A percentile compares a stretch with the other conserved stretches of the same genome.
Conservation (phyloP, 2,329 filamentous ascomycete species). For the Aspergillus bombycis region DNA sequence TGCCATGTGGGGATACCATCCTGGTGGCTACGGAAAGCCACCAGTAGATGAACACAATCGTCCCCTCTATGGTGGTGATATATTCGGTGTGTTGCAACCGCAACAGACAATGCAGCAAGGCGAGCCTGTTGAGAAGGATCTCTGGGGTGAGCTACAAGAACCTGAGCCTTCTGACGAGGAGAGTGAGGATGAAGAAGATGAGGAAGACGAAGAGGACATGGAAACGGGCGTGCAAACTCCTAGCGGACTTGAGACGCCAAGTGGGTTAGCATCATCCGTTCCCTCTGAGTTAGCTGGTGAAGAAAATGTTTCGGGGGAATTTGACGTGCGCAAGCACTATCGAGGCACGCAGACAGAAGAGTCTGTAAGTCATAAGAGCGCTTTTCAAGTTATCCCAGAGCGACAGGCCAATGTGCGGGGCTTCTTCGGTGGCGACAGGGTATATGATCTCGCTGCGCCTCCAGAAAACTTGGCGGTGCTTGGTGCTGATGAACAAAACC, state of each 20-base stretch:
- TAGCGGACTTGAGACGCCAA: slow-evolving; percentile 76
- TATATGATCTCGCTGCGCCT: slow-evolving; percentile 78
- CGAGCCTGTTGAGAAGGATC: slow-evolving; percentile 80
- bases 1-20: slow-evolving; percentile 91
- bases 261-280: slow-evolving; percentile 77
- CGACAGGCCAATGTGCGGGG: slow-evolving; percentile 82
- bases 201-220: slow-evolving; percentile 54
- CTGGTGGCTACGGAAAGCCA: slow-evolving; percentile 94
- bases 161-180: slow-evolving; percentile 72
- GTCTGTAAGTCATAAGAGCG: slow-evolving; percentile 70
- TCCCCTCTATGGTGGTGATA: slow-evolving; percentile 89
- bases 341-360: slow-evolving; percentile 89
- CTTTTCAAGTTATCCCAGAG: slow-evolving; percentile 89
- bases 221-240: slow-evolving; percentile 66
- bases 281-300: slow-evolving; percentile 77
- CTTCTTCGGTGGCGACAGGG: slow-evolving; percentile 94
- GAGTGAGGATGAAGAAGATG: slow-evolving; percentile 71
- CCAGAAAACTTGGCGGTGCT: slow-evolving; percentile 69
- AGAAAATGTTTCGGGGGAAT: slow-evolving; percentile 79
- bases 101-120: slow-evolving; percentile 66
- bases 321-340: slow-evolving; percentile 86
- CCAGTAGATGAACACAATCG: slow-evolving; percentile 92
- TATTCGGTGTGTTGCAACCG: slow-evolving; percentile 76
- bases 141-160: slow-evolving; percentile 91
- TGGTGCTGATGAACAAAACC: slow-evolving; percentile 73